Evolutionary conservation across 2,329 filamentous ascomycete species (phyloP), one percentile per base, ranked within the genome.

Genomic region (Didymella sp.): DNA sequence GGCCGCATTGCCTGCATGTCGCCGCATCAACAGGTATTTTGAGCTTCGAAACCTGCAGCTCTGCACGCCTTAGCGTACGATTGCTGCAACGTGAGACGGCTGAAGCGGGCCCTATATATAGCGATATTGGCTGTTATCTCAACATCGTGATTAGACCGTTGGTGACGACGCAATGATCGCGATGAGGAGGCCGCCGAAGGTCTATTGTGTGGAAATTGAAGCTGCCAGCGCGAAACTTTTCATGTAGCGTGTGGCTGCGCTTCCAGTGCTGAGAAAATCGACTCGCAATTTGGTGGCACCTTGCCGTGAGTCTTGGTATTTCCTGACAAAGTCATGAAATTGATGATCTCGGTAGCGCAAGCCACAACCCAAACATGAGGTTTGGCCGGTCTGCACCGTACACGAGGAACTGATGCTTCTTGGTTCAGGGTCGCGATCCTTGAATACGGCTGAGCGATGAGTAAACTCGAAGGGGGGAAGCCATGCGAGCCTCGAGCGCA

Each of bases 91-190:
- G 33, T 19, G 19, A 48, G 12, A 42, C 44, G 48, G 48, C n/a
- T 27, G 48, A 43, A 17, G 31, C 38, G 12, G 48, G 3, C 30
- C 24, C 54, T 57, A 57, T 57, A 48, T 45, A 57, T 45, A 52
- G 43, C 31, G 25, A 48, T 51, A 51, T 57, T 57, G 48, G 43
- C 13, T 57, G 30, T 28, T 44, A 31, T 57, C 54, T 52, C 48
- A 57, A 52, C 54, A 48, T 38, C 38, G 19, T 19, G 25, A 44
- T 52, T 47, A 19, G 30, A 22, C 24, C 12, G n/a, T 21, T 37
- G 21, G 49, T 52, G 48, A 52, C 54, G 43, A 42, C 43, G 42
- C 24, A n/a, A 27, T 15, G 37, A 52, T 48, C 17, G 40, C 48
- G 17, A 19, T 15, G 28, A 9, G 28, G 42, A 45, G 38, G 38